A percentile compares a stretch with the other conserved stretches of the same genome.
Evolutionary conservation across 345 rosid genomes (phyloP).

Genomic region (Kernera saxatilis): DNA sequence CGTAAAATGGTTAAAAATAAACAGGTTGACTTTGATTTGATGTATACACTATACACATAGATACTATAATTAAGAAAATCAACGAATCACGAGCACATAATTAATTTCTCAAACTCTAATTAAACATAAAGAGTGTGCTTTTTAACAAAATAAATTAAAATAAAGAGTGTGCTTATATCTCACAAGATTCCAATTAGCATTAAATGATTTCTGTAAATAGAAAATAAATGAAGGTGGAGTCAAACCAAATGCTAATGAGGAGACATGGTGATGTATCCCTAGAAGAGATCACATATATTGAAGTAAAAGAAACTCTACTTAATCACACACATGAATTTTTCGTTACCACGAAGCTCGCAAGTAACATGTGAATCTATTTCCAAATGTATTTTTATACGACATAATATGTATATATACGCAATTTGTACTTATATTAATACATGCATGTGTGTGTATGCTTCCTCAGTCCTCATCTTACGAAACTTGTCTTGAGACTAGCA

Average conservation of each 20-base stretch:
- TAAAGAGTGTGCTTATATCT: constrained; percentile 13
- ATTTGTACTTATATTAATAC: not conserved
- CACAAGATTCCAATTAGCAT: constrained; percentile 8
- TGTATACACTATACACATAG: not conserved
- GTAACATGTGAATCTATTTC: constrained; percentile 21
- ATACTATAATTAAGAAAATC: not conserved
- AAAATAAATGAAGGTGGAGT: not conserved
- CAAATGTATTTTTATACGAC: constrained; percentile 4
- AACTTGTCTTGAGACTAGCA: constrained; percentile 13
- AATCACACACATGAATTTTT: constrained; percentile 15
- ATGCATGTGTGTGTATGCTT: constrained; percentile 10
- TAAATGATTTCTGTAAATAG: not conserved
- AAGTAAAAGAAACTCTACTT: not conserved
- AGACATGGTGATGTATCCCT: constrained; percentile 28
- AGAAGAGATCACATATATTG: constrained; percentile 29
- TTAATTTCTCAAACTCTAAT: not conserved
- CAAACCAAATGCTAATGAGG: constrained; percentile 4
- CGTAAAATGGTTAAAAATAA: not conserved
- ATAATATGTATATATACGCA: not conserved
- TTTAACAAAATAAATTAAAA: too few relatives aligned
- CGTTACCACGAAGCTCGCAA: constrained; percentile 26
- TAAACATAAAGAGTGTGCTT: constrained; percentile 9
- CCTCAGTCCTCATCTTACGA: constrained; percentile 18
- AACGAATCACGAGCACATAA: constrained; percentile 10
- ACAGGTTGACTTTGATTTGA: constrained; percentile 11